A percentile compares a stretch with the other conserved stretches of the same genome.
Conservation (phyloP, 1,284 basidiomycete species). For the Lignosus rhinocerotis region DNA sequence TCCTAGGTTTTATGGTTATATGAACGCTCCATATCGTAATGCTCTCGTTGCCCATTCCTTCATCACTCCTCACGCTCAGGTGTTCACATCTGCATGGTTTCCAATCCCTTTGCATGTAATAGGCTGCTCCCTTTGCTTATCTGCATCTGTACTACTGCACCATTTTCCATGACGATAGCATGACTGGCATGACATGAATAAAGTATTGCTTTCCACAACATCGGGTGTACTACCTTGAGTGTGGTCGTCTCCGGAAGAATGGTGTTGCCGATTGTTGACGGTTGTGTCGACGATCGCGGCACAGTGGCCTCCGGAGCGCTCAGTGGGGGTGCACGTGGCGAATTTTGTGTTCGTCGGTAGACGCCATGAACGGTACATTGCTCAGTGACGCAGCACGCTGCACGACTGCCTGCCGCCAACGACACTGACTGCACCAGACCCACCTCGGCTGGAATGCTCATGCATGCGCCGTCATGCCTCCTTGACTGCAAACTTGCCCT, state of each 20-base stretch:
- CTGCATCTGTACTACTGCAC: slow-evolving; percentile 21
- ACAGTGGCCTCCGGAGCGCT: slow-evolving; percentile 5
- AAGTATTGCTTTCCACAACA: background rate
- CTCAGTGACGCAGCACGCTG: background rate
- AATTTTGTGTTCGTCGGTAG: slow-evolving; percentile 13
- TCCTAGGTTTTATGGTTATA: slow-evolving; percentile 11
- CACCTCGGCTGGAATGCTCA: slow-evolving; percentile 37
- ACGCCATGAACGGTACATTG: slow-evolving; percentile 10
- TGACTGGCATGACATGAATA: slow-evolving; percentile 15
- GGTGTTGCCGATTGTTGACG: slow-evolving; percentile 5
- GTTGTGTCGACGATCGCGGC: slow-evolving; percentile 7
- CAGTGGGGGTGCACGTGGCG: slow-evolving; percentile 16
- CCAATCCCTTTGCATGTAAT: slow-evolving; percentile 8
- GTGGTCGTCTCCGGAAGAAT: background rate
- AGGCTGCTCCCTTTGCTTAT: slow-evolving; percentile 13
- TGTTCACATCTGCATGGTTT: slow-evolving; percentile 1
- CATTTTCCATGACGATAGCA: slow-evolving; percentile 10
- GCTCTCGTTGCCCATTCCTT: background rate
- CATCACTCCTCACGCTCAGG: background rate
- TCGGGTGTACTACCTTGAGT: background rate
- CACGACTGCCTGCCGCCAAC: slow-evolving; percentile 15
- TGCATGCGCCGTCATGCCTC: slow-evolving; percentile 64
- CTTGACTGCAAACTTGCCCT: slow-evolving; percentile 40
- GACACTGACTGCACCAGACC: slow-evolving; percentile 12
- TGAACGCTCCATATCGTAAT: slow-evolving; percentile 13